Evolutionary conservation across 2,329 filamentous ascomycete species (phyloP).

Genomic region (Aspergillus cejpii): DNA sequence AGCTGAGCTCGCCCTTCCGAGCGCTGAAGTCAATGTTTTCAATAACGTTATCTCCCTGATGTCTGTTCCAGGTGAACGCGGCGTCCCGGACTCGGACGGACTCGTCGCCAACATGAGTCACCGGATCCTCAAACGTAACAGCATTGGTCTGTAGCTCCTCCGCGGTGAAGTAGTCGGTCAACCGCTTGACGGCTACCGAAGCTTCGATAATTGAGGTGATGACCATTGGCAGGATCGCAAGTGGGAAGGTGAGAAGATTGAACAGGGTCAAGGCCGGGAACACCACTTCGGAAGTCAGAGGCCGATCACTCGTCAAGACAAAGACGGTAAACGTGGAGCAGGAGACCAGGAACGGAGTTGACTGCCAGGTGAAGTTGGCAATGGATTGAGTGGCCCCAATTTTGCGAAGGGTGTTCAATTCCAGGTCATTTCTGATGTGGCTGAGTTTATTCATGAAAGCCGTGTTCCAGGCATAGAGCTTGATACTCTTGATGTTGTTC

Average conservation of each 20-base stretch:
- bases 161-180: constrained; percentile 76
- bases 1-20: constrained; percentile 87
- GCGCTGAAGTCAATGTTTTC: constrained; percentile 81
- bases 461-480: constrained; percentile 93
- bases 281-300: constrained; percentile 87
- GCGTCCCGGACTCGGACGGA: constrained; percentile 75
- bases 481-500: constrained; percentile 99
- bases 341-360: constrained; percentile 93
- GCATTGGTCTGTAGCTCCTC: constrained; percentile 88
- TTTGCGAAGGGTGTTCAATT: constrained; percentile 89
- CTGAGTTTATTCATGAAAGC: constrained; percentile 98
- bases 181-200: constrained; percentile 78
- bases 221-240: constrained; percentile 93
- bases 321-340: constrained; percentile 95
- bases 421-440: constrained; percentile 89
- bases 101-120: constrained; percentile 74
- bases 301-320: constrained; percentile 71
- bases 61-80: constrained; percentile 90
- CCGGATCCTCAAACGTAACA: constrained; percentile 61
- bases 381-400: constrained; percentile 91
- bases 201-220: constrained; percentile 95
- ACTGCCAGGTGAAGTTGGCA: constrained; percentile 97
- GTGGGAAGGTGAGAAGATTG: constrained; percentile 90
- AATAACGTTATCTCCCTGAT: constrained; percentile 61
- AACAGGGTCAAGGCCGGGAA: constrained; percentile 91